Percentiles rank a stretch among this genome's conserved stretches.
These are phyloP conservation scores for Rhodotorula babjevae DNA, from an alignment of 768 basidiomycete species.

Conservation along the genomic window DNA sequence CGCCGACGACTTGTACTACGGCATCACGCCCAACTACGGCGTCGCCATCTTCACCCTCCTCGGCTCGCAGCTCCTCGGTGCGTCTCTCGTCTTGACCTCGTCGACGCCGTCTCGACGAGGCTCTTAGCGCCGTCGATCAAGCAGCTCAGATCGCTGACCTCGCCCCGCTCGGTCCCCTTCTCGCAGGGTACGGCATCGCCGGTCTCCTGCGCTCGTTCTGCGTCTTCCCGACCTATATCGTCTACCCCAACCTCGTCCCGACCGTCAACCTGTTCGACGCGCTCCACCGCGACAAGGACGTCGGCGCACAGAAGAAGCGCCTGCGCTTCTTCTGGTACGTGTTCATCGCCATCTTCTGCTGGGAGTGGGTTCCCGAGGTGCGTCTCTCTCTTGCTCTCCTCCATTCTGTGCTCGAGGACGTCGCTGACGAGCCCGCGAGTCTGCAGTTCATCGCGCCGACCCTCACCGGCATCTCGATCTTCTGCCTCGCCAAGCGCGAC, in stretches of 20 bases:
- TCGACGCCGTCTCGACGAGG: no score
- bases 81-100: no score
- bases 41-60: slow-evolving; percentile 46
- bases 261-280: slow-evolving; percentile 43
- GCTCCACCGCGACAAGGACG: slow-evolving; percentile 44
- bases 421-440: neutral
- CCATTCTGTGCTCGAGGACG: neutral
- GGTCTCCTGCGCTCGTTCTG: slow-evolving; percentile 41
- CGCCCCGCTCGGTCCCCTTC: no score
- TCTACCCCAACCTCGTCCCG: slow-evolving; percentile 34
- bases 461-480: slow-evolving; percentile 44
- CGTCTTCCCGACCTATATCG: slow-evolving; percentile 42
- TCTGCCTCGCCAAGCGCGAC: slow-evolving; percentile 47
- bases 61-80: slow-evolving; percentile 10
- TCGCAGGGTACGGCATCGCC: slow-evolving; percentile 39
- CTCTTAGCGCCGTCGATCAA: no score
- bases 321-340: slow-evolving; percentile 45
- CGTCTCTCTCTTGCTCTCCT: neutral
- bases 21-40: slow-evolving; percentile 44
- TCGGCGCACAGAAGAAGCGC: slow-evolving; percentile 41
- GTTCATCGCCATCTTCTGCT: slow-evolving; percentile 43
- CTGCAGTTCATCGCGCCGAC: slow-evolving; percentile 42
- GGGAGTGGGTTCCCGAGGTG: slow-evolving; percentile 27
- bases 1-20: slow-evolving; percentile 23
- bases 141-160: no score